Base-by-base conservation (phyloP, 225 moss, liverwort and hornwort species). In the Lunularia cruciata region DNA sequence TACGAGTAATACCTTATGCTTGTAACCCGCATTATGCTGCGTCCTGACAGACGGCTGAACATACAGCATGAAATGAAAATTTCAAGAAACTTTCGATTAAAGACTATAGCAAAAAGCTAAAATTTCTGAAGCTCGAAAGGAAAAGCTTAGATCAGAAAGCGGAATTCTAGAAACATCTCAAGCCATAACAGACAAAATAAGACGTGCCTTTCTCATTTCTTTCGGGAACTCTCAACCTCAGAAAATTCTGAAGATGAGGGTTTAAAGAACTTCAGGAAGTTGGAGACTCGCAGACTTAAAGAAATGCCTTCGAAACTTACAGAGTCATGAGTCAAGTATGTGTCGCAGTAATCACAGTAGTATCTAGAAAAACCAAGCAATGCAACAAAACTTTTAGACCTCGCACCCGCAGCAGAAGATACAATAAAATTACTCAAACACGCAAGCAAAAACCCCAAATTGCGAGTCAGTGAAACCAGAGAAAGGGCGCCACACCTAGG, bases 341-440 rank as follows among this genome's bases (percentile, higher is more conserved):
- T 98, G 72, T 98, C 96, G 76, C 96, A 98, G 57, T 98, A 98
- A 71, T 98, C 96, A 73, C 96, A 98, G 59, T 96, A 96, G 69
- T 96, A 96, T 68, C 96, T 96, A 86, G 78, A 80, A 30, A 74
- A 52, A 51, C 27, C 59, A n/a, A 64, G 28, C 26, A 63, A 46
- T 28, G 63, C 42, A 28, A 6, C 6, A 45, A 9, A 11, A 39
- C n/a, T n/a, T n/a, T n/a, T n/a, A n/a, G n/a, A n/a, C n/a, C n/a
- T n/a, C 38, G 14, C 39, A 34, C 0, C 18, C 26, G 9, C 1
- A 18, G 20, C 6, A 40, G 5, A 20, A 32, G 16, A 57, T 3
- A 32, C 6, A 33, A 11, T 2, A 34, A 31, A 57, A 34, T 15
- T 23, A n/a, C n/a, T n/a, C n/a, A n/a, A n/a, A n/a, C n/a, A n/a